Base-by-base conservation (phyloP, 1,284 basidiomycete species). In the Fomitopsis pinicola region DNA sequence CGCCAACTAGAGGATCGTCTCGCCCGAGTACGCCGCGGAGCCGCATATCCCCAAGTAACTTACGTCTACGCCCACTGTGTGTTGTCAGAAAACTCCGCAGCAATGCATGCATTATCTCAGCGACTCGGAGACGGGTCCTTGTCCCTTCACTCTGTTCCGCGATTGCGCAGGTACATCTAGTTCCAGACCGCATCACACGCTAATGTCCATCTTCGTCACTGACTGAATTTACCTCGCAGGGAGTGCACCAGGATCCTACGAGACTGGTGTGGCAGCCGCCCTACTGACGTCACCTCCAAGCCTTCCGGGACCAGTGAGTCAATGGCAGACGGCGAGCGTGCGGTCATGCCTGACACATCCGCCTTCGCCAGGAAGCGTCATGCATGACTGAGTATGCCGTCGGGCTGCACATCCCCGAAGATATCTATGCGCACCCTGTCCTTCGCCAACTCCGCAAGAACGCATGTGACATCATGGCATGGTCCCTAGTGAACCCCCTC, bases 361-460 rank as follows among this genome's bases (percentile, higher is more conserved):
- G 73, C 14, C 70, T 79, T 19, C 73, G 82, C 45, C 75, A 80
- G 30, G 76, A 82, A 42, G 73, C 79, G 55, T 80, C 79, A 58
- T 85, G 85, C 62, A 73, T 88, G 58, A 74, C 86, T 42, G 80
- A 87, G 63, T 78, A 84, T 62, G 76, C 80, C 0, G 80, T 81
- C 54, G 80, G n/a, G 17, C 69, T 85, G 19, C 65, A 70, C 42
- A 59, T 83, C 10, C 76, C 80, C 0, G 73, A 77, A 19, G 65
- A 65, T 55, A 55, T 72, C 0, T 66, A 69, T 22, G 70, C 75
- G 8, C 63, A 70, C 35, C 72, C 73, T 10, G 64, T 67, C 17
- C n/a, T n/a, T n/a, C n/a, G n/a, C n/a, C n/a, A n/a, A n/a, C 63
- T 85, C 19, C 77, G 74, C 57, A 64, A 72, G 50, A 66, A 73